Conservation (phyloP, 169 alveolate species). For the Eimeria falciformis region DNA sequence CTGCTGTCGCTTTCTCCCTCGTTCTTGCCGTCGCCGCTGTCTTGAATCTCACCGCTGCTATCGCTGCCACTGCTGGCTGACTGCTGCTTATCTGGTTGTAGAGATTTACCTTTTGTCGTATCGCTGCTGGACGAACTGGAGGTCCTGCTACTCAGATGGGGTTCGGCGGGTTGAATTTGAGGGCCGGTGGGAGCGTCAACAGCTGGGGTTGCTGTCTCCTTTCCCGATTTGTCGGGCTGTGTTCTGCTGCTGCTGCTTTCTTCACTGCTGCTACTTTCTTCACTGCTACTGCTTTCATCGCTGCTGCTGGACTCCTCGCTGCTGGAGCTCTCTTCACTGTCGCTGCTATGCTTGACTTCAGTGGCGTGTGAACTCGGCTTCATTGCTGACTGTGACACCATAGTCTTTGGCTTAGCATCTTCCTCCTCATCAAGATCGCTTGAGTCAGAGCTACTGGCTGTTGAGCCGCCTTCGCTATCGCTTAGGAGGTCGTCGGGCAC, state of each 20-base stretch:
- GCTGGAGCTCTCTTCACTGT: neutral
- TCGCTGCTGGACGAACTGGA: neutral
- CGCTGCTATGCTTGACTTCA: neutral
- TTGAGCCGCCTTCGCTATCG: constrained; percentile 35
- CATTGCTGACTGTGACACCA: neutral
- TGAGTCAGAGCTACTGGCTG: constrained; percentile 16
- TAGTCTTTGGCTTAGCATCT: neutral
- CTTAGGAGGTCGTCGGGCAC: neutral
- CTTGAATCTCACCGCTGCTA: neutral
- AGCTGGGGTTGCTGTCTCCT: too few species aligned
- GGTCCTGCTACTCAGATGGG: neutral
- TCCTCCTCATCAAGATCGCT: neutral
- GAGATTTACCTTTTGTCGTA: neutral
- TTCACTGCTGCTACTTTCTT: constrained; percentile 16
- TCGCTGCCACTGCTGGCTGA: neutral
- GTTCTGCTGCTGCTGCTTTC: neutral
- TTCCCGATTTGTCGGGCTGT: too few species aligned
- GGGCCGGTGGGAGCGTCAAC: neutral
- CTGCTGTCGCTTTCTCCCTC: neutral
- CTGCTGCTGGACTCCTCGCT: constrained; percentile 41
- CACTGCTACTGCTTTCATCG: neutral
- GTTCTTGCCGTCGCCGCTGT: neutral
- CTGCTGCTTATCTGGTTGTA: neutral
- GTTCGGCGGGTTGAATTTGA: neutral
- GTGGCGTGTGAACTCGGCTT: neutral